A percentile compares a stretch with the other conserved stretches of the same genome.
phyloP scores from a whole-genome alignment of 306 rosid species.

The Canavalia ensiformis region DNA sequence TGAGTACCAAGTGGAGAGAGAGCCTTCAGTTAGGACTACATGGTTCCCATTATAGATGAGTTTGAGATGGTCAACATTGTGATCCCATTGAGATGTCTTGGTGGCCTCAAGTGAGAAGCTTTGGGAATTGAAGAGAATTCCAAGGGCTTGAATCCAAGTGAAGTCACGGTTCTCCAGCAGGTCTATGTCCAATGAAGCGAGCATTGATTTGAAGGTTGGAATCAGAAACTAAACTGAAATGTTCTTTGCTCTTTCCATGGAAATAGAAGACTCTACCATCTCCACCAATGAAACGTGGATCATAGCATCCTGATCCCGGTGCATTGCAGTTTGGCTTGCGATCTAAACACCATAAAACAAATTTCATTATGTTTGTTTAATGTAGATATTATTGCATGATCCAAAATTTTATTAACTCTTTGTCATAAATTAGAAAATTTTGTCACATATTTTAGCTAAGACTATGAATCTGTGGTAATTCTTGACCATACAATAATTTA shows the following conservation, averaged over 20 bases:
- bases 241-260: slow-evolving; percentile 59
- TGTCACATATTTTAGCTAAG: no score
- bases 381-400: no score
- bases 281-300: slow-evolving; percentile 64
- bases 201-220: slow-evolving; percentile 58
- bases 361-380: background rate
- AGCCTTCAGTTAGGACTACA: slow-evolving; percentile 20
- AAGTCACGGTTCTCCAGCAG: slow-evolving; percentile 46
- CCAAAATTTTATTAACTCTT: no score
- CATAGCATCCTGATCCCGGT: slow-evolving; percentile 62
- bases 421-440: no score
- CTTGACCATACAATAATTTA: no score
- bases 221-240: slow-evolving; percentile 56
- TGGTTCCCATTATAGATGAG: slow-evolving; percentile 46
- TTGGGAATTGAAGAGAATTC: slow-evolving; percentile 49
- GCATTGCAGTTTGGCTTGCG: slow-evolving; percentile 65
- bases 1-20: slow-evolving; percentile 51
- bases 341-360: background rate
- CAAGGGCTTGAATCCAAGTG: slow-evolving; percentile 60
- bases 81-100: slow-evolving; percentile 46
- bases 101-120: slow-evolving; percentile 56
- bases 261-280: slow-evolving; percentile 63
- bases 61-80: slow-evolving; percentile 47
- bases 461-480: no score
- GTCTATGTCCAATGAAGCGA: slow-evolving; percentile 60